phyloP scores from a whole-genome alignment of 1,284 basidiomycete genomes.

The Clitocybe nebularis region DNA sequence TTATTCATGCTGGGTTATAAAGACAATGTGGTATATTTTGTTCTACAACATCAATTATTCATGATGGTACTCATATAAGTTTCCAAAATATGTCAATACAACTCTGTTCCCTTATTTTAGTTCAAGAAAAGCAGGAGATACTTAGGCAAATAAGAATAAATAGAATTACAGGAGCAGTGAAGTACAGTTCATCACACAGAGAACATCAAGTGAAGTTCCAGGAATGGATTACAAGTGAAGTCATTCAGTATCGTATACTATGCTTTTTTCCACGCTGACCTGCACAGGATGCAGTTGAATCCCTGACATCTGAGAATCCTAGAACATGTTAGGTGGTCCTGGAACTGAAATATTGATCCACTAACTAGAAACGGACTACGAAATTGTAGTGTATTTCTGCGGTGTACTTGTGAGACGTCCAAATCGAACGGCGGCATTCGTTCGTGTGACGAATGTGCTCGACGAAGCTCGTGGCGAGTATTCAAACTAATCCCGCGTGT shows the following conservation, averaged over 20 bases:
- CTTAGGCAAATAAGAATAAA: too few species aligned
- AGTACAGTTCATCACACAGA: too few species aligned
- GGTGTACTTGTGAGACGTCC: neutral
- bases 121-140: too few species aligned
- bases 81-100: too few species aligned
- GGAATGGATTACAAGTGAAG: too few species aligned
- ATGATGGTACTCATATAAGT: too few species aligned
- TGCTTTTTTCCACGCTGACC: neutral
- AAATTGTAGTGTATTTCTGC: neutral
- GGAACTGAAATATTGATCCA: neutral
- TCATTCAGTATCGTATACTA: neutral
- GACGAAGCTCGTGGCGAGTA: conserved; percentile 8
- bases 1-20: conserved; percentile 10
- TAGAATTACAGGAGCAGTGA: too few species aligned
- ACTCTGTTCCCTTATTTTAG: too few species aligned
- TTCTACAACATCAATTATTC: too few species aligned
- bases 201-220: too few species aligned
- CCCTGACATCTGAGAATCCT: neutral
- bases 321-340: neutral
- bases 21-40: too few species aligned
- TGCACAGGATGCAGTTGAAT: neutral
- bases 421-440: neutral
- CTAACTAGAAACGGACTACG: neutral
- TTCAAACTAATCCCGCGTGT: conserved; percentile 3
- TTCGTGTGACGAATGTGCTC: neutral